Evolutionary conservation across 352 stramenopile species (phyloP), one percentile per base, ranked within the genome.

Genomic region (Globisporangium polare): DNA sequence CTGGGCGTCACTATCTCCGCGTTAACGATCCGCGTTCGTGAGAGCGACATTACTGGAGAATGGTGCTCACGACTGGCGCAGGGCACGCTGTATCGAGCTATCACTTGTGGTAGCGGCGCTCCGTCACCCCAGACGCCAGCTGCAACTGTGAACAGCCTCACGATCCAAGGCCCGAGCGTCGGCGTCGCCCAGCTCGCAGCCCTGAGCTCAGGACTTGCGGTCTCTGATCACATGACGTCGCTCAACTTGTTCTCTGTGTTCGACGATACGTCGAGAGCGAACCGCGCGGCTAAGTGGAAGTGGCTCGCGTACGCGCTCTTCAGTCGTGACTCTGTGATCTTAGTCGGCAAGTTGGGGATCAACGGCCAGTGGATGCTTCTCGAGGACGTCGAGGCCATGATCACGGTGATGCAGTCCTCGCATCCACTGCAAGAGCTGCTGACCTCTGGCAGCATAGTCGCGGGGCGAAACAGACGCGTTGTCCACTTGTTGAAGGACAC

Each of bases 221-320:
- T 39, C 2, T 52, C 54, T 9, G 24, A n/a, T 8, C 41, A 60
- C 20, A 9, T 53, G 6, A 15, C 22, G 5, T 39, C 26, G 41
- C 27, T 60, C 24, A 50, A 60, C 8, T 39, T 60, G 15, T 60
- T 60, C 29, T 51, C 54, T 9, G 54, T 60, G 39, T 52, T 60
- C 26, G 41, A 50, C 26, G 54, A 52, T 4, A 22, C 26, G 15
- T 60, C 54, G 22, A 31, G 39, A 29, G 26, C 54, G n/a, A 60
- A 49, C 18, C 31, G 54, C 37, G 9, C 29, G 9, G 27, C 18
- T 8, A 77, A 77, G 27, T 77, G 69, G 69, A 57, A 61, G 31
- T 77, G 69, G 66, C 53, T 77, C 3, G 42, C 63, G 27, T 77
- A 77, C 52, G 69, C 69, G 4, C 31, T 77, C 15, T 77, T 74